These are phyloP conservation scores for Vaccinium corymbosum DNA, from an alignment of 148 eudicot genomes.

Conservation along the genomic window DNA sequence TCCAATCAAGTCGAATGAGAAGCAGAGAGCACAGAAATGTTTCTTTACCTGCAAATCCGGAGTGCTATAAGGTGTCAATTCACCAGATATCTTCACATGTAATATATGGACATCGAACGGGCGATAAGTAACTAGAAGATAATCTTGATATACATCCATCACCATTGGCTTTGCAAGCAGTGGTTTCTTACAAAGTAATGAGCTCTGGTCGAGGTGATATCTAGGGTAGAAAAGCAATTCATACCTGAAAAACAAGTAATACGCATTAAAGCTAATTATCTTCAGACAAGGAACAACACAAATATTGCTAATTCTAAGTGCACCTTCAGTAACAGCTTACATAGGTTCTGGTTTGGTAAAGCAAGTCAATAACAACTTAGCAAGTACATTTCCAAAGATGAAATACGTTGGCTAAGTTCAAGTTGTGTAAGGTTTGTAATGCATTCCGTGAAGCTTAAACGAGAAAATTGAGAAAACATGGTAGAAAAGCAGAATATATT, in stretches of 20 bases:
- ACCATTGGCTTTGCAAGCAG: conserved; percentile 87
- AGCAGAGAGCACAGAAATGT: conserved; percentile 1
- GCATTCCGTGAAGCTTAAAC: not conserved
- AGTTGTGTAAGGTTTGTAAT: not conserved
- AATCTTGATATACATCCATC: conserved; percentile 91
- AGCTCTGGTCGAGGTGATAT: conserved; percentile 98
- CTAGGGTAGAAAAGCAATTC: conserved; percentile 96
- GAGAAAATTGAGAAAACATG: conserved; percentile 1
- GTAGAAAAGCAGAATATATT: conserved; percentile 6
- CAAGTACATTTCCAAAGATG: not conserved
- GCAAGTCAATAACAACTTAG: not conserved
- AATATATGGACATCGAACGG: conserved; percentile 93
- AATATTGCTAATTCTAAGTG: not conserved
- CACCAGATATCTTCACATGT: conserved; percentile 81
- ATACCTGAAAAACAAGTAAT: conserved; percentile 57
- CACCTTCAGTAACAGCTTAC: not conserved
- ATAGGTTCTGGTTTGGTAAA: not conserved
- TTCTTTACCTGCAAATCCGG: conserved; percentile 73
- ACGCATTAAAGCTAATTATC: not conserved
- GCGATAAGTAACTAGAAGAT: conserved; percentile 82
- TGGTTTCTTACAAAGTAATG: conserved; percentile 71
- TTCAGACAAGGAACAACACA: not conserved
- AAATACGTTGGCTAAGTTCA: not conserved
- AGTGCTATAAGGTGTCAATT: conserved; percentile 72
- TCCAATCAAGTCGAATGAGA: not conserved